A percentile compares a stretch with the other conserved stretches of the same genome.
These are phyloP conservation scores for Xylaria venustula DNA, from an alignment of 495 filamentous ascomycete species.

Conservation along the genomic window DNA sequence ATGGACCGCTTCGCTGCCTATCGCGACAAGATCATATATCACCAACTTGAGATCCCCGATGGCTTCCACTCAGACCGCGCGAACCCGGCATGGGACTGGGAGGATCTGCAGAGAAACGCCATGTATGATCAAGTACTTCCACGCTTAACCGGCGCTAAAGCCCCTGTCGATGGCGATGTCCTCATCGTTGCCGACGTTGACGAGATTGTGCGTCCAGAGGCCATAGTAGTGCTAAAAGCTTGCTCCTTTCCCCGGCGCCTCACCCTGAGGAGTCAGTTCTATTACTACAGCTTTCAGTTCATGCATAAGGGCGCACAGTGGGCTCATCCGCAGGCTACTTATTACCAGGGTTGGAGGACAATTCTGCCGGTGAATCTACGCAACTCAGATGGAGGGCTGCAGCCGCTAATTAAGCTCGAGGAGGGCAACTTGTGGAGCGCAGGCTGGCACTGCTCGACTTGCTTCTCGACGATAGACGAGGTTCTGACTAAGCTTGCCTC, in stretches of 20 bases:
- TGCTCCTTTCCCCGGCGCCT: constrained; percentile 52
- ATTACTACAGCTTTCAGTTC: constrained; percentile 59
- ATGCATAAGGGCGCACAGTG: constrained; percentile 49
- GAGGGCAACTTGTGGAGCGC: constrained; percentile 45
- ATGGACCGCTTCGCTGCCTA: constrained; percentile 39
- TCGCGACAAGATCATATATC: constrained; percentile 54
- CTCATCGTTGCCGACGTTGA: constrained; percentile 51
- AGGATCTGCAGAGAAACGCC: constrained; percentile 53
- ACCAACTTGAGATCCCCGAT: constrained; percentile 45
- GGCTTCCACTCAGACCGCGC: constrained; percentile 29
- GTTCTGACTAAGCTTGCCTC: constrained; percentile 51
- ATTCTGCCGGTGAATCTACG: constrained; percentile 49
- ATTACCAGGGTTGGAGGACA: constrained; percentile 47
- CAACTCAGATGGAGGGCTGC: constrained; percentile 38
- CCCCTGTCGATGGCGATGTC: constrained; percentile 38
- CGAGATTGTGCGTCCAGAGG: constrained; percentile 50
- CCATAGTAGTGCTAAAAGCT: constrained; percentile 42
- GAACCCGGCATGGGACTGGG: constrained; percentile 43
- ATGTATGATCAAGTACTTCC: constrained; percentile 51
- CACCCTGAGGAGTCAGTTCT: constrained; percentile 52
- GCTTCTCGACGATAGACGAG: constrained; percentile 50
- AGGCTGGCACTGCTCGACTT: constrained; percentile 56
- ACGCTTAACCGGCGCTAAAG: constrained; percentile 28
- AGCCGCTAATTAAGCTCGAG: constrained; percentile 32
- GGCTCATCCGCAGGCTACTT: constrained; percentile 57